Conservation (phyloP, 108 stramenopile genomes). For the Seminavis robusta region DNA sequence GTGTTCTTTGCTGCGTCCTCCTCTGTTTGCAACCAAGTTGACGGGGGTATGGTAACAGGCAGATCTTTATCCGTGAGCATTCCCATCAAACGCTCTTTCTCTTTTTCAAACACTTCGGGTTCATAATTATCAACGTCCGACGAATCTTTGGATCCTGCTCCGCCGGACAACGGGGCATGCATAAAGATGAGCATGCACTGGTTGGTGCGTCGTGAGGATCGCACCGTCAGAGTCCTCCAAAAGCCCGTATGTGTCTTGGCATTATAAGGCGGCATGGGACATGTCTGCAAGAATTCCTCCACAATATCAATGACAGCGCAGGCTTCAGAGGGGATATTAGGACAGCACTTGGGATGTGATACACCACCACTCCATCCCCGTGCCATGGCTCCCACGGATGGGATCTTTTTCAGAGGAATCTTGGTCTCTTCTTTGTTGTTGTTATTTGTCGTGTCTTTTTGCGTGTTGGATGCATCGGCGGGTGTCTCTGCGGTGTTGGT, state of each 20-base stretch:
- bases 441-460: conserved; percentile 7
- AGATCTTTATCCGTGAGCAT: conserved; percentile 39
- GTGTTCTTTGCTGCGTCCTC: conserved; percentile 6
- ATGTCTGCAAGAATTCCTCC: conserved; percentile 47
- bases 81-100: conserved; percentile 47
- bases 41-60: conserved; percentile 23
- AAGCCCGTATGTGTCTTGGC: conserved; percentile 56
- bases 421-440: neutral
- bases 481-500: neutral
- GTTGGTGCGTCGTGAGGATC: conserved; percentile 54
- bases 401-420: no score
- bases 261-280: conserved; percentile 67
- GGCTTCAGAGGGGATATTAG: conserved; percentile 73
- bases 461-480: neutral
- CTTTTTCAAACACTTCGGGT: conserved; percentile 44
- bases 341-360: conserved; percentile 61
- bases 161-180: conserved; percentile 62
- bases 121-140: conserved; percentile 29
- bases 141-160: conserved; percentile 37
- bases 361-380: conserved; percentile 72
- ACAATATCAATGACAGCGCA: conserved; percentile 61
- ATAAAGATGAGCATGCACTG: conserved; percentile 70
- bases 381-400: conserved; percentile 77
- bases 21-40: conserved; percentile 9
- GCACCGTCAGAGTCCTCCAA: conserved; percentile 72